Conservation (phyloP, 129 eudicot genomes). For the Apium graveolens region DNA sequence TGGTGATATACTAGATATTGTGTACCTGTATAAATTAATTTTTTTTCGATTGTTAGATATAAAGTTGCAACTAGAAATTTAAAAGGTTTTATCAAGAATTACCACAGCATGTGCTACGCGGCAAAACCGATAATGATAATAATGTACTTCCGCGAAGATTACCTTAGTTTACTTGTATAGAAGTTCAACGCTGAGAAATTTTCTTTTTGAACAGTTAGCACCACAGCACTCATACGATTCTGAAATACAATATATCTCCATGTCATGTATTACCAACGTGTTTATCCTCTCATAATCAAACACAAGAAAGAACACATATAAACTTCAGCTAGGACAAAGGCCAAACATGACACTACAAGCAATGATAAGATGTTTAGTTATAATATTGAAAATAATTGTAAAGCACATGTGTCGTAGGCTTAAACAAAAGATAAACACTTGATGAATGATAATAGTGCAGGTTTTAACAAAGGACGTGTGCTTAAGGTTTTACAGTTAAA, state of each 20-base stretch:
- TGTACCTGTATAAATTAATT: conserved; percentile 45
- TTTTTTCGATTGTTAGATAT: not conserved
- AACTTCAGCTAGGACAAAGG: not conserved
- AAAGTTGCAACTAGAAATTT: not conserved
- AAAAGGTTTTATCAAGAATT: not conserved
- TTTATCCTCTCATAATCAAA: not conserved
- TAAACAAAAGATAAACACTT: not conserved
- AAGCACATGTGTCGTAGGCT: not conserved
- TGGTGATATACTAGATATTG: conserved; percentile 69
- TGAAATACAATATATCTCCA: conserved; percentile 23
- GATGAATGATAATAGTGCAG: not conserved
- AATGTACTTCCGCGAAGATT: not conserved
- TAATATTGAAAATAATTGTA: not conserved
- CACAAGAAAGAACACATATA: not conserved
- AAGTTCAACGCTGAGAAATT: conserved; percentile 68
- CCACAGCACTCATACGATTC: conserved; percentile 79
- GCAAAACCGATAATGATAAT: not conserved
- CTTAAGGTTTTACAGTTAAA: not conserved
- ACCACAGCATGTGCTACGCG: conserved; percentile 3
- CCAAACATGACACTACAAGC: not conserved
- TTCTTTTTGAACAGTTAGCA: conserved; percentile 84
- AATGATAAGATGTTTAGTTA: not conserved
- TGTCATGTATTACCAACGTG: conserved; percentile 10
- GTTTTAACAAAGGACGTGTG: not conserved
- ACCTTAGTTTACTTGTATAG: conserved; percentile 63